A percentile compares a stretch with the other conserved stretches of the same genome.
phyloP scores from a whole-genome alignment of 345 rosid genomes.

The Syzygium oleosum region DNA sequence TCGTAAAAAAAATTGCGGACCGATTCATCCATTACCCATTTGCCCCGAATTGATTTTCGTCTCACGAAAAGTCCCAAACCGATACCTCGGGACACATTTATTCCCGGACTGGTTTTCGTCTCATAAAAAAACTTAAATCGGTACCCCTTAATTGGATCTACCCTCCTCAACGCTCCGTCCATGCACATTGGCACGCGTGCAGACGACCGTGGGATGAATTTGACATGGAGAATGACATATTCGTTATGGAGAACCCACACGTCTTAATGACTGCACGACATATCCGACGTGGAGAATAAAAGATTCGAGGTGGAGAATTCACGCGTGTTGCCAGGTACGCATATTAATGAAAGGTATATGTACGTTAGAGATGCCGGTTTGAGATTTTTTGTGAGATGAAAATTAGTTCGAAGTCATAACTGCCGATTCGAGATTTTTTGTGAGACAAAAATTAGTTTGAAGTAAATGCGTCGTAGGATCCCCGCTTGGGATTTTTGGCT shows the following conservation, averaged over 20 bases:
- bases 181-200: accelerated
- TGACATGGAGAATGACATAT: background rate
- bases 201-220: accelerated
- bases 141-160: background rate
- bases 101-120: accelerated
- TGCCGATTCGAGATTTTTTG: background rate
- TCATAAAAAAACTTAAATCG: accelerated
- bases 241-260: background rate
- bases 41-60: background rate
- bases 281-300: accelerated
- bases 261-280: background rate
- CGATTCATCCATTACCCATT: accelerated
- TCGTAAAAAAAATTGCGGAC: background rate
- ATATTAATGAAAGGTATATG: background rate
- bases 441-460: too few relatives aligned
- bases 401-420: too few relatives aligned
- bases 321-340: accelerated
- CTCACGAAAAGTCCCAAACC: accelerated
- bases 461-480: background rate
- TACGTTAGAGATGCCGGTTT: accelerated
- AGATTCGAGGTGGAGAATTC: background rate
- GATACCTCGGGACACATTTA: background rate
- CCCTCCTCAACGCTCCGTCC: accelerated
- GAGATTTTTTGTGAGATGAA: background rate
- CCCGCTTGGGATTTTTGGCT: background rate